phyloP scores from a whole-genome alignment of 2,329 filamentous ascomycete species.

The Phaeosphaeria sp. region DNA sequence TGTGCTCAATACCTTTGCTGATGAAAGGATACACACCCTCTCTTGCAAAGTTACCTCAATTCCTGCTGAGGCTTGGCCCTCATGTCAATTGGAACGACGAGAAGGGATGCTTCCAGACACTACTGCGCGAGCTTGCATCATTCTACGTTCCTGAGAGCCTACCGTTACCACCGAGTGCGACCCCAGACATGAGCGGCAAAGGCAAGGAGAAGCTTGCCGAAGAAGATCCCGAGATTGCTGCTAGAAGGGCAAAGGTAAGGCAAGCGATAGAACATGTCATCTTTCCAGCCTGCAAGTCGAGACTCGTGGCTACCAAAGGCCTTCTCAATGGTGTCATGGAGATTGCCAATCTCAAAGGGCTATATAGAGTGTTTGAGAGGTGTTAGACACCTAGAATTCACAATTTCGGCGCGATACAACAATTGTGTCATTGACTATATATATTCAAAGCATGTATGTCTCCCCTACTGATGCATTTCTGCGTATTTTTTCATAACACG shows the following conservation, averaged over 20 bases:
- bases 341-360: conserved; percentile 86
- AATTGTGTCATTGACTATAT: neutral
- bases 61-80: conserved; percentile 86
- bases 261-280: conserved; percentile 82
- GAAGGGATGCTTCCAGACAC: conserved; percentile 81
- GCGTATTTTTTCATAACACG: conserved; percentile 45
- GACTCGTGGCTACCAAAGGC: conserved; percentile 80
- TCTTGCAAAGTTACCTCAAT: conserved; percentile 84
- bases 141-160: conserved; percentile 92
- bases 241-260: conserved; percentile 71
- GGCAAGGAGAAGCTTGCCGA: conserved; percentile 25
- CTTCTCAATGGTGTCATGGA: conserved; percentile 82
- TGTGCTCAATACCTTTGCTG: conserved; percentile 81
- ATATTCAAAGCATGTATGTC: no score
- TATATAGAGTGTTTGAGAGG: conserved; percentile 94
- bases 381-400: conserved; percentile 60
- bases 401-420: neutral
- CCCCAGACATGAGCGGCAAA: conserved; percentile 50
- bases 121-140: conserved; percentile 83
- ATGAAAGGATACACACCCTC: conserved; percentile 88
- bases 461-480: conserved; percentile 22
- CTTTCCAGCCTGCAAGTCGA: conserved; percentile 85
- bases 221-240: conserved; percentile 51
- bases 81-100: conserved; percentile 87
- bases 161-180: conserved; percentile 56